Base-by-base conservation (phyloP, 371 early-diverging fungal species). In the Zychaea mexicana region DNA sequence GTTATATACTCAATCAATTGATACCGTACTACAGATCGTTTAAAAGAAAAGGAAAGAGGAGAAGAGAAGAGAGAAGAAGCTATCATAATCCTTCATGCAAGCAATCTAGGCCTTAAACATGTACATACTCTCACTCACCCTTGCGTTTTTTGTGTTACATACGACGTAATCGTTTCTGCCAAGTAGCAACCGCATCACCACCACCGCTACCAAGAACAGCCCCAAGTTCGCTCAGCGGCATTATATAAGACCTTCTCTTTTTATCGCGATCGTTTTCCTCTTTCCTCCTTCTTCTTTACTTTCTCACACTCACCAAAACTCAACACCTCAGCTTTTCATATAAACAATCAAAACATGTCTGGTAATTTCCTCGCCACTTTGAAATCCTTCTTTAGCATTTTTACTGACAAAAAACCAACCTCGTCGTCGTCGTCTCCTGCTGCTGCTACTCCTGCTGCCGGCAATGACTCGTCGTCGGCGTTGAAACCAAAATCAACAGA, bases 401-500 rank as follows among this genome's bases (percentile, higher is more conserved):
- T 49, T 49, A 49, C 49, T 49, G 49, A 49, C 22, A 49, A 45
- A 45, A 45, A 49, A 49, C 49, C 49, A 8, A 12, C 21, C 21
- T 10, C 49, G 49, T 49, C 49, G 42, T 42, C 42, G 42, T 15
- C 42, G 13, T 42, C 42, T 3, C 3, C 42, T 12, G 13, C 42
- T 13, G 42, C 42, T n/a, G 42, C 42, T 13, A 42, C 13, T 42
- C 4, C 13, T 42, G 4, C 7, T 42, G n/a, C 7, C n/a, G n/a
- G n/a, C n/a, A n/a, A n/a, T n/a, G n/a, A n/a, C n/a, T n/a, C n/a
- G n/a, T n/a, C n/a, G n/a, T n/a, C n/a, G n/a, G n/a, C n/a, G n/a
- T n/a, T n/a, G n/a, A n/a, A n/a, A 12, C 42, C n/a, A 42, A 42
- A 36, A 36, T 10, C 22, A 49, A 54, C n/a, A 79, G 72, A 66